Base-by-base conservation (phyloP, 2,329 filamentous ascomycete species). In the Monosporascus sp. region DNA sequence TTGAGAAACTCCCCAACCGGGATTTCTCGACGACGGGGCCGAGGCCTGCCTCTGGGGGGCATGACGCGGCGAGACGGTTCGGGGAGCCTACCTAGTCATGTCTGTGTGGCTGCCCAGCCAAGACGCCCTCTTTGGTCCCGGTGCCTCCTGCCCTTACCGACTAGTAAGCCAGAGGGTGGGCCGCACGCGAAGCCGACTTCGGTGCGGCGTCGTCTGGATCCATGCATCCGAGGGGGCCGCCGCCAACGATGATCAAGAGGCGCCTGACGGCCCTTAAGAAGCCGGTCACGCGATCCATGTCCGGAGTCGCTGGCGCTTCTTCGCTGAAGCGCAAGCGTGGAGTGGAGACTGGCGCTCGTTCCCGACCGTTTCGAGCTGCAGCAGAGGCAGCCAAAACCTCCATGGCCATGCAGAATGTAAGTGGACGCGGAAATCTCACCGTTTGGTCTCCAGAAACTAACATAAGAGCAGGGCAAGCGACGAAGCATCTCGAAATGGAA, bases 341-440 rank as follows among this genome's bases (percentile, higher is more conserved):
- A 22, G 43, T 35, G 27, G 7, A 5, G 11, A 44, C 27, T 3
- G 43, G 9, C 5, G n/a, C 41, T 39, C 24, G 36, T 18, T 55
- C 54, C 39, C 55, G 57, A 54, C 60, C 60, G 2, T 36, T 43
- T 15, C 56, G 57, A 52, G 50, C 54, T 35, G 58, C 58, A 20
- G 53, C 59, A 3, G 51, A 52, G 43, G 45, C 46, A n/a, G 58
- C 59, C 7, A 56, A 20, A 7, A 36, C 51, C 31, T 49, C 51
- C 24, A 57, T 61, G n/a, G 43, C 52, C 2, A 50, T 53, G 22
- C 55, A 54, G 47, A 54, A 20, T 11, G 61, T 61, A 52, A 43
- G 59, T 53, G 38, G 35, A 17, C 18, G 5, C 7, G 22, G 22
- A 20, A 43, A 20, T 8, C 39, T 43, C 11, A 43, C 18, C 14